Evolutionary conservation across 2,329 filamentous ascomycete species (phyloP), one percentile per base, ranked within the genome.

Genomic region (Penicillium digitatum): DNA sequence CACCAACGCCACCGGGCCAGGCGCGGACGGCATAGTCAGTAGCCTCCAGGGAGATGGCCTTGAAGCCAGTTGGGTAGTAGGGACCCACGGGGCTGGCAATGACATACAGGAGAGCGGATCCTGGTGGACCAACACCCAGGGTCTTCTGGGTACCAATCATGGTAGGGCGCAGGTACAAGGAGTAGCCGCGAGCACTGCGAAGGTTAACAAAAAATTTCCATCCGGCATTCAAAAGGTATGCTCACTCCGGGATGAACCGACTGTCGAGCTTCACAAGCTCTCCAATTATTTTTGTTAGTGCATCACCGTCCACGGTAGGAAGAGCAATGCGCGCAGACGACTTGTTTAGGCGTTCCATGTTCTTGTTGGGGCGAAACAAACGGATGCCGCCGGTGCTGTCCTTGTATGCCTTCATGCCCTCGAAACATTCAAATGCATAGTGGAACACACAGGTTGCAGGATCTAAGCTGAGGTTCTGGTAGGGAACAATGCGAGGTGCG

Each of bases 321-420:
- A 99, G 81, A 12, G 94, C 93, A 77, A 99, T 97, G 62, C 94
- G 89, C 37, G 89, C 85, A 46, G 89, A 85, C 2, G 92, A 96
- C 74, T 88, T 90, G 81, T 97, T 99, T 75, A 99, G 78, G 58
- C 94, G 88, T 61, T 81, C 86, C 93, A 97, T 97, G 81, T 99
- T 99, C 82, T 85, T 94, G 73, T 95, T 88, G 2, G 94, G 94
- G 32, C 94, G 85, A 82, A 99, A 99, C 52, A 99, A 81, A 52
- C 93, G 87, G 64, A 96, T 84, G 56, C 86, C 78, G 65, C 90
- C 90, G 40, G 84, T 72, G 67, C 82, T 84, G 78, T 95, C 90
- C 76, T 93, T 95, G 82, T 99, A 99, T 57, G 94, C 94, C 81
- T 99, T 99, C 91, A 97, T 96, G 65, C 94, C 94, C 80, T 99